Evolutionary conservation across 2,329 filamentous ascomycete species (phyloP), one percentile per base, ranked within the genome.

Genomic region (Talaromyces sp.): DNA sequence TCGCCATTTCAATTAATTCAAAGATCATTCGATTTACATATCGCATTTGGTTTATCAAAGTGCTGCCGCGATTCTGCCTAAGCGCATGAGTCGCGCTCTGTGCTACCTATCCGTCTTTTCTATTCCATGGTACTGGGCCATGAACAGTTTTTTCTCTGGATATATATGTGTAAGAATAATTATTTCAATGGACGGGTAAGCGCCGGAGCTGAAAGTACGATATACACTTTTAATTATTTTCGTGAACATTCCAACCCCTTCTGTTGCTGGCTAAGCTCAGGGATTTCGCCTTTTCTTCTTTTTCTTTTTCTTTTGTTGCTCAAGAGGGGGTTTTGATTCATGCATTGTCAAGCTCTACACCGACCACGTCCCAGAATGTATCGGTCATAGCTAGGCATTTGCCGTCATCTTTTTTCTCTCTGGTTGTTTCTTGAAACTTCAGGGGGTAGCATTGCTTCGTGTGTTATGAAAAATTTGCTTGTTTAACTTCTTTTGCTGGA

Each of bases 101-200:
- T 52, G 24, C 49, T 10, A 29, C 19, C 4, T 17, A 14, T 26
- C 49, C 26, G 8, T 52, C 17, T 17, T 52, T 29, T 52, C 17
- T 26, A 17, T 29, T 52, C 49, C 49, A 52, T 52, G 27, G 49
- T 19, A 29, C 49, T 54, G 41, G 46, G 43, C 54, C 54, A 56
- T 55, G 27, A 24, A 27, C 51, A 32, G 31, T 26, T 58, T 53
- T 24, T 21, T 31, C 24, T 27, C 27, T 58, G 49, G 27, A 61
- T 31, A 58, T 58, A 55, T 50, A 51, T 58, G 41, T 61, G 51
- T 56, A 61, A 58, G 55, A 55, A 58, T 55, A 41, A 51, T 50
- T 27, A 38, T 19, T 55, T 55, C 19, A 29, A 35, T 27, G 41
- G 21, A 51, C 27, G 52, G 55, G 55, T 49, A 55, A 41, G 27